Conservation (phyloP, 2,329 filamentous ascomycete species). For the Arthroderma uncinatum region DNA sequence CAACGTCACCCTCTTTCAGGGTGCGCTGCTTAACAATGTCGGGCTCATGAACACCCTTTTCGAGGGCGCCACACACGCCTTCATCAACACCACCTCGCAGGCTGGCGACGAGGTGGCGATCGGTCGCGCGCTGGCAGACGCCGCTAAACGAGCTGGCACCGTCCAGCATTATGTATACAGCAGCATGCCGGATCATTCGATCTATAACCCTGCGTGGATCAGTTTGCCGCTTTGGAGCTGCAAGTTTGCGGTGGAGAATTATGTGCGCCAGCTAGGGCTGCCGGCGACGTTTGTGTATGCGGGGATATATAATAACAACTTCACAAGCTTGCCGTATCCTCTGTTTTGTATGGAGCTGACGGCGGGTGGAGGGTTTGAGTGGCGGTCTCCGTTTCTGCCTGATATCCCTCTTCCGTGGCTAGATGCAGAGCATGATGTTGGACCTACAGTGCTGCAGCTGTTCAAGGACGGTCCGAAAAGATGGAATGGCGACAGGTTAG, state of each 20-base stretch:
- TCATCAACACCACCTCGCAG: constrained; percentile 97
- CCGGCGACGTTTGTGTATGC: constrained; percentile 90
- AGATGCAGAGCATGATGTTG: constrained; percentile 91
- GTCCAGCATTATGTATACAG: constrained; percentile 92
- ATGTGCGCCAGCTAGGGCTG: constrained; percentile 69
- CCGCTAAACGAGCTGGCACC: constrained; percentile 64
- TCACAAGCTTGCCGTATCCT: constrained; percentile 83
- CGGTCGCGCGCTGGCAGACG: constrained; percentile 77
- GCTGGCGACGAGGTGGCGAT: constrained; percentile 79
- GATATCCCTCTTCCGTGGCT: constrained; percentile 86
- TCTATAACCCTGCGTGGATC: constrained; percentile 65
- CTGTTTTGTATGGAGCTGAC: constrained; percentile 91
- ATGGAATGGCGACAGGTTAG: constrained; percentile 65
- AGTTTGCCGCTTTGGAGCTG: constrained; percentile 80
- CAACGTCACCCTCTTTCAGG: constrained; percentile 63
- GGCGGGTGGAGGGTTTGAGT: constrained; percentile 72
- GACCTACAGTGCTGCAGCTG: constrained; percentile 80
- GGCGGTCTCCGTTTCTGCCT: constrained; percentile 89
- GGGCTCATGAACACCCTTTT: constrained; percentile 68
- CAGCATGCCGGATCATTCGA: constrained; percentile 89
- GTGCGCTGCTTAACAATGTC: constrained; percentile 58
- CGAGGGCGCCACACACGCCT: constrained; percentile 72
- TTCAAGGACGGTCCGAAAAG: constrained; percentile 85
- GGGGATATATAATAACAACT: constrained; percentile 98
- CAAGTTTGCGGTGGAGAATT: constrained; percentile 88